Evolutionary conservation across 208 protist species (phyloP), one percentile per base, ranked within the genome.

Genomic region (Wallacemonas sp.): DNA sequence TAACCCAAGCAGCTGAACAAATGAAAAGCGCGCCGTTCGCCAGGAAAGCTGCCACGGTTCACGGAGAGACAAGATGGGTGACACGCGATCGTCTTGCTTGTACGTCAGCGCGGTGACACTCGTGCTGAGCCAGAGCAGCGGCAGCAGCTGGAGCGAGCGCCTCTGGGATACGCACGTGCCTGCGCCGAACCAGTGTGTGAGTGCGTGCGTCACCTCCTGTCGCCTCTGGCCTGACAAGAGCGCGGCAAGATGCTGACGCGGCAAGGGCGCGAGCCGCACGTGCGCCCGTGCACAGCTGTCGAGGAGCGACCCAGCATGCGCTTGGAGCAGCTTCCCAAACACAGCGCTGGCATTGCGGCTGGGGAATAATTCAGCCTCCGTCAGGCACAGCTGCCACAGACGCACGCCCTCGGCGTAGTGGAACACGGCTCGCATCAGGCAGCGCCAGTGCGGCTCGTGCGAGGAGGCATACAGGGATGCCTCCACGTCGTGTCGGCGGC

Each of bases 141-240:
- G 85, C 32, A 94, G 63, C 11, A 92, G 70, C 55, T 90, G 85
- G 65, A 94, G 54, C 19, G 76, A 76, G 9, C 88, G 83, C 61
- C 85, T 74, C 68, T 91, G 88, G 16, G 43, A 16, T 12, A 0
- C 17, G 23, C 48, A 65, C 43, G 65, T 52, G 69, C 14, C 57
- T 3, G 11, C 32, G 30, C 30, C 14, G 52, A 58, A 58, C 52
- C 52, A 58, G 19, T 33, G 2, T 2, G 4, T 11, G 34, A 23
- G 8, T 30, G 38, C 49, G 49, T 69, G 43, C 43, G 52, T 58
- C 11, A 0, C 32, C 11, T 24, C 26, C 29, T 58, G 52, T 2
- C 52, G 52, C 52, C 38, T 58, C 14, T 16, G 30, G 38, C 52
- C 52, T 6, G 52, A 24, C 52, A 58, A 24, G 11, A 58, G 29